Conservation (phyloP, 2,329 filamentous ascomycete species). For the Cordyceps pruinosa region DNA sequence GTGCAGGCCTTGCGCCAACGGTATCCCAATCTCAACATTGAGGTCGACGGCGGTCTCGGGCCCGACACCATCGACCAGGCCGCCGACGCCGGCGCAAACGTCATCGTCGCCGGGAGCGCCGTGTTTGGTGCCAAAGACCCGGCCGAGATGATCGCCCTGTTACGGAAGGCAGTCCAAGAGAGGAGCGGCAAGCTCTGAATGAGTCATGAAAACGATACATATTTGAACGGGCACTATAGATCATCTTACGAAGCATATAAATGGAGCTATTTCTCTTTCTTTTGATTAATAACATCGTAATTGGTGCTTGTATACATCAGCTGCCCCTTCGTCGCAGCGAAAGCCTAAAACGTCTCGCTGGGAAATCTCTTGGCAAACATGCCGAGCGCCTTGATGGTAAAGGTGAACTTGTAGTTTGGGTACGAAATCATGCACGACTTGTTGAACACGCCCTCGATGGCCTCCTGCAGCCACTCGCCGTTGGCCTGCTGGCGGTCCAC, state of each 20-base stretch:
- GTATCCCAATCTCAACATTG: constrained; percentile 92
- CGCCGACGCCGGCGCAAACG: constrained; percentile 91
- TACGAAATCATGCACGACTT: constrained; percentile 99
- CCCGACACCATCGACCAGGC: constrained; percentile 87
- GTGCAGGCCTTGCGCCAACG: constrained; percentile 73
- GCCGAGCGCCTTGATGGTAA: constrained; percentile 87
- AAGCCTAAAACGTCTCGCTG: constrained; percentile 45
- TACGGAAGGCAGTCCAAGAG: constrained; percentile 73
- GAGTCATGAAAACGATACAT: neutral
- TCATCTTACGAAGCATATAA: constrained; percentile 1
- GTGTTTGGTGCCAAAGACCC: constrained; percentile 92
- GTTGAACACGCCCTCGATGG: constrained; percentile 97
- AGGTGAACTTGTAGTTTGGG: constrained; percentile 97
- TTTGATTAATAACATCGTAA: neutral
- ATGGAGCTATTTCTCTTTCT: neutral
- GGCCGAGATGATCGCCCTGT: constrained; percentile 72
- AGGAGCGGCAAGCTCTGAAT: constrained; percentile 33
- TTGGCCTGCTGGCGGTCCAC: constrained; percentile 80
- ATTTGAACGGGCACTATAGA: neutral
- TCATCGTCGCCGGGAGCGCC: constrained; percentile 93
- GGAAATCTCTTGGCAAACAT: constrained; percentile 75
- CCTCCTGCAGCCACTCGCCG: constrained; percentile 92
- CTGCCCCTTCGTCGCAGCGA: neutral
- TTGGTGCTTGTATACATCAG: neutral
- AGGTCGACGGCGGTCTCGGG: constrained; percentile 90